Evolutionary conservation across 208 protist genomes (phyloP), one percentile per base, ranked within the genome.

Genomic region (Crithidia bombi): DNA sequence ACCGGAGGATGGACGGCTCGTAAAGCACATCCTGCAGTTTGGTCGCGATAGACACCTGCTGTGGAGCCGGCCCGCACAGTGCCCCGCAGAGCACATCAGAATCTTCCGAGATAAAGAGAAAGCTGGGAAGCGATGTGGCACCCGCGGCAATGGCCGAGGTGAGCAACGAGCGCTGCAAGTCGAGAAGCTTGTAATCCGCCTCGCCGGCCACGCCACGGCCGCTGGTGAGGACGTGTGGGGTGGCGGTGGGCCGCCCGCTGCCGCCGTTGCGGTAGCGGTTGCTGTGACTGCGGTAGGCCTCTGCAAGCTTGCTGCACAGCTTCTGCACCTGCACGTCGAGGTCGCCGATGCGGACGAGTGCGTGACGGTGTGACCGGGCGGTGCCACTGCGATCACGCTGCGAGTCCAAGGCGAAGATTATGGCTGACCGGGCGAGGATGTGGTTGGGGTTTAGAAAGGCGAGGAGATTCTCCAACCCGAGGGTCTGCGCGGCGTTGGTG

Each of bases 101-200:
- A 59, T 96, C 91, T 47, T 96, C 91, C 19, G 91, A 93, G 41
- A 96, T 73, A 36, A 96, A 88, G 39, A 92, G 87, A 61, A 96
- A 91, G 6, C 51, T 79, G 1, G 91, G 91, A 3, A 89, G 28
- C 17, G 6, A 14, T 14, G 62, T 56, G 3, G 74, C 65, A 0
- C 55, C 58, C 17, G 33, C 38, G 5, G 75, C 59, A 17, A 82
- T 9, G 21, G 83, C 69, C 28, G 69, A 55, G 19, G 67, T 75
- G 12, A 89, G 64, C 41, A 96, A 44, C 11, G 26, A 51, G 12
- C 91, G 79, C 46, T 96, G 91, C 35, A 94, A 57, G 52, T 92
- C 85, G 1, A 96, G 75, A 28, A 96, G 73, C 73, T 96, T 96
- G 83, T 94, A 96, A 52, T 96, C 91, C 19, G 85, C 91, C 65